Conservation (phyloP, 1,284 basidiomycete genomes). For the Agaricales sp. region DNA sequence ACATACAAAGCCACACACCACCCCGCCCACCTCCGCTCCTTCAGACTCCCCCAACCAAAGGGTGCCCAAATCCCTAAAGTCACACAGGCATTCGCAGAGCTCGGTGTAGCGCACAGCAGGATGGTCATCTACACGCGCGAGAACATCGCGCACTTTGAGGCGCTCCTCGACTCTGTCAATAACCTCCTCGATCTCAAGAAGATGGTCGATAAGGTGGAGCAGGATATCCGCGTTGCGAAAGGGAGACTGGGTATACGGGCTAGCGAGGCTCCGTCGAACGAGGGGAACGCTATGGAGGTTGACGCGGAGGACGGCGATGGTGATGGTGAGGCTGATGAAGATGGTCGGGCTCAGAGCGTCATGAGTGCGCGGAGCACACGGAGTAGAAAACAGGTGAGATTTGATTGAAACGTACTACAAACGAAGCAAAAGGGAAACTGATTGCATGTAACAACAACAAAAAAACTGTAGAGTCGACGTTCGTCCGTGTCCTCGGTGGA, state of each 20-base stretch:
- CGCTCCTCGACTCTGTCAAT: constrained; percentile 59
- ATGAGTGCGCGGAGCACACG: constrained; percentile 47
- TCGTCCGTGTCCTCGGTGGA: constrained; percentile 64
- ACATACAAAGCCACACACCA: constrained; percentile 64
- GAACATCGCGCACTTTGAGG: constrained; percentile 66
- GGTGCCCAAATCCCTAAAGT: constrained; percentile 65
- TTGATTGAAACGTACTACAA: constrained; percentile 5
- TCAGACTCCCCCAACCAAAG: constrained; percentile 73
- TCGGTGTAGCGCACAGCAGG: constrained; percentile 62
- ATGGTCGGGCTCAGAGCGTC: constrained; percentile 56
- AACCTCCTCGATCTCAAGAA: constrained; percentile 81
- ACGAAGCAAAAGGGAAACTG: not conserved
- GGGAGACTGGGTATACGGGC: constrained; percentile 53
- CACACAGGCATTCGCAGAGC: constrained; percentile 62
- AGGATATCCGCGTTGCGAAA: constrained; percentile 68
- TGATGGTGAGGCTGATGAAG: constrained; percentile 26
- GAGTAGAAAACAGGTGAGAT: constrained; percentile 48
- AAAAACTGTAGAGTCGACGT: constrained; percentile 37
- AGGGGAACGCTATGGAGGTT: constrained; percentile 12
- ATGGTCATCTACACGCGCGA: constrained; percentile 88
- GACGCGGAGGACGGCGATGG: constrained; percentile 24
- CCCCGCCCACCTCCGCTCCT: constrained; percentile 72
- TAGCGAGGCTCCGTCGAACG: constrained; percentile 20
- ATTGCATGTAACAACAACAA: not conserved
- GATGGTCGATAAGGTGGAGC: constrained; percentile 75